Conservation (phyloP, 2,329 filamentous ascomycete genomes). For the Fusarium coffeatum region DNA sequence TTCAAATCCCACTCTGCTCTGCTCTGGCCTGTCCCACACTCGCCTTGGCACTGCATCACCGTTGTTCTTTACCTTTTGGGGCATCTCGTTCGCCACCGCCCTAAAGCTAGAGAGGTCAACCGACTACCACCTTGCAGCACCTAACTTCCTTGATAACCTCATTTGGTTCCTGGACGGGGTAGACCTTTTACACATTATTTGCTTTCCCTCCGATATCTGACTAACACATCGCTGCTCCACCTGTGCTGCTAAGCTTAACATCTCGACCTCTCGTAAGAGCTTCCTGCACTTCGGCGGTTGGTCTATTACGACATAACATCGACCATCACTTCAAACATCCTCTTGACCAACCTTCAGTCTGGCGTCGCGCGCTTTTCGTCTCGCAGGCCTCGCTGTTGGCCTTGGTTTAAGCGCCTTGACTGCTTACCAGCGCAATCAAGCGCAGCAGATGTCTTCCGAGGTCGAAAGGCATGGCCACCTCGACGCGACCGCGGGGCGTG, state of each 20-base stretch:
- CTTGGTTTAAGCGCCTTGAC: slow-evolving; percentile 69
- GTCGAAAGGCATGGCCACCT: slow-evolving; percentile 54
- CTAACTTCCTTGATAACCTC: slow-evolving; percentile 15
- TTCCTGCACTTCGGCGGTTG: slow-evolving; percentile 9
- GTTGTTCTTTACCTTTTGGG: slow-evolving; percentile 30
- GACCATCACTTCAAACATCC: slow-evolving; percentile 7
- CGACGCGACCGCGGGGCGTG: slow-evolving; percentile 64
- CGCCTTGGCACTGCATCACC: slow-evolving; percentile 32
- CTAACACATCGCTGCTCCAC: not conserved
- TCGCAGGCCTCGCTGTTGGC: slow-evolving; percentile 67
- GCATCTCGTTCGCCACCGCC: slow-evolving; percentile 35
- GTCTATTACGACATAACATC: slow-evolving; percentile 1
- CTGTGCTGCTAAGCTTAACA: slow-evolving; percentile 5
- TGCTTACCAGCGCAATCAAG: slow-evolving; percentile 63
- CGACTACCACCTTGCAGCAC: slow-evolving; percentile 31
- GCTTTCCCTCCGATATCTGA: not conserved
- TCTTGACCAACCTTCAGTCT: slow-evolving; percentile 54
- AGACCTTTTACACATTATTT: slow-evolving; percentile 6
- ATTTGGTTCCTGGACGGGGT: slow-evolving; percentile 11
- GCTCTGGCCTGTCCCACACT: slow-evolving; percentile 6
- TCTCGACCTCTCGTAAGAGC: slow-evolving; percentile 1
- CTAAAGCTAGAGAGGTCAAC: slow-evolving; percentile 22
- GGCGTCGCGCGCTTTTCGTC: slow-evolving; percentile 67
- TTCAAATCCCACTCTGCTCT: slow-evolving; percentile 1
- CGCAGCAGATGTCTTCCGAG: slow-evolving; percentile 54